Evolutionary conservation across 2,329 filamentous ascomycete species (phyloP), one percentile per base, ranked within the genome.

Genomic region (Fusarium protoensiforme): DNA sequence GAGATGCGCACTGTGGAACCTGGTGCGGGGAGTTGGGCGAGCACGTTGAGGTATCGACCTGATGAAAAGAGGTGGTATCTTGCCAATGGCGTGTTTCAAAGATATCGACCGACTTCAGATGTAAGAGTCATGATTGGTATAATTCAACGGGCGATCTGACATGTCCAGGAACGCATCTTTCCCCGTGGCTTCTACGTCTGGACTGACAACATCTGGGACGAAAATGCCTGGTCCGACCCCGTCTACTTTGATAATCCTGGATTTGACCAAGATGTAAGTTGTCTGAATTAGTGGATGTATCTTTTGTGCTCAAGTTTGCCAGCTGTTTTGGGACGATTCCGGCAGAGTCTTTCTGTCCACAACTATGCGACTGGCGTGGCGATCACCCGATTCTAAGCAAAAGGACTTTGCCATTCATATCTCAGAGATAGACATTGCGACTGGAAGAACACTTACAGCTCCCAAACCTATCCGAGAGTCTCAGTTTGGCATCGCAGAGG

Each of bases 111-210:
- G 20, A 64, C 63, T n/a, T 36, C 54, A 5, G 80, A 86, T 76
- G 85, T 75, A 13, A 31, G 29, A 24, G 2, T 2, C n/a, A 27
- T 46, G 41, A 16, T 27, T 10, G n/a, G 11, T 2, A 5, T 14
- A 1, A 9, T 31, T 7, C 3, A 41, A 5, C 1, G n/a, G 10
- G 1, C 5, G 8, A 2, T 20, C 48, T 73, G 4, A 70, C 16
- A 9, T 2, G 1, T 9, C 18, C 2, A 77, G 74, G 75, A 88
- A 65, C 81, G 85, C 1, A 85, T 87, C 22, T 88, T 86, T 68
- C 87, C 86, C 0, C 79, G 85, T 1, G 88, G 88, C 0, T 90
- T 90, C 69, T 90, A 87, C 60, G 85, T 89, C 2, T 84, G 81
- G 67, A 89, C 86, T 0, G 81, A 83, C 13, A 83, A 89, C 64